Evolutionary conservation across 2,329 filamentous ascomycete species (phyloP), one percentile per base, ranked within the genome.

Genomic region (Sphaceloma murrayae): DNA sequence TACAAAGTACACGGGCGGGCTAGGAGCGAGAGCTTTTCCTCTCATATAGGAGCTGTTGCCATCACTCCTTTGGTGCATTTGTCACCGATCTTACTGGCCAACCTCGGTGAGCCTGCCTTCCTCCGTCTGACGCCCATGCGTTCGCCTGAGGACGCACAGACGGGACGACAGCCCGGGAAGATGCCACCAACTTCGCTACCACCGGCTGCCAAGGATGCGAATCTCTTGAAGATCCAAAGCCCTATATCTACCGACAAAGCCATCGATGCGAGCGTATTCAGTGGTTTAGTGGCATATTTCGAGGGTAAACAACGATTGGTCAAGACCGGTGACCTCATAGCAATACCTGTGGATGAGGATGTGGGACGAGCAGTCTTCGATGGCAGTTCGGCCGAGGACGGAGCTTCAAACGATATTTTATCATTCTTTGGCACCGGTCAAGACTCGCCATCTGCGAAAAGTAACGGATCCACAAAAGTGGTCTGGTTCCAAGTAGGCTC

Each of bases 401-500:
- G 94, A 49, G 43, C 17, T 18, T 27, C 18, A 21, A 53, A 21
- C 52, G 75, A 72, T 77, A 34, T 48, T 13, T 14, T 48, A 18
- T 40, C 34, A 6, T 34, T 32, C 18, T 44, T 34, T n/a, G 38
- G 40, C 8, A 22, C 39, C 5, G 17, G 10, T 11, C 13, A 5
- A 17, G 33, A 17, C 18, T 44, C 61, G 34, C 58, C 56, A 8
- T 39, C 33, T 31, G n/a, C 17, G 18, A 43, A 8, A 31, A 8
- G 17, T 5, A 47, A 40, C n/a, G 16, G 10, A 3, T 29, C 30
- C n/a, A 51, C 48, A 8, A 56, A 49, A 22, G 83, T 94, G 14
- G 88, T 85, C 5, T 98, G 91, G 91, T 96, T 95, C 69, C 85
- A 80, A 51, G 82, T 98, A 30, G 82, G 82, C 29, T 82, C 85